phyloP scores from a whole-genome alignment of 1,139 yeast genomes.

The Lodderomyces pseudojiufengensis region DNA sequence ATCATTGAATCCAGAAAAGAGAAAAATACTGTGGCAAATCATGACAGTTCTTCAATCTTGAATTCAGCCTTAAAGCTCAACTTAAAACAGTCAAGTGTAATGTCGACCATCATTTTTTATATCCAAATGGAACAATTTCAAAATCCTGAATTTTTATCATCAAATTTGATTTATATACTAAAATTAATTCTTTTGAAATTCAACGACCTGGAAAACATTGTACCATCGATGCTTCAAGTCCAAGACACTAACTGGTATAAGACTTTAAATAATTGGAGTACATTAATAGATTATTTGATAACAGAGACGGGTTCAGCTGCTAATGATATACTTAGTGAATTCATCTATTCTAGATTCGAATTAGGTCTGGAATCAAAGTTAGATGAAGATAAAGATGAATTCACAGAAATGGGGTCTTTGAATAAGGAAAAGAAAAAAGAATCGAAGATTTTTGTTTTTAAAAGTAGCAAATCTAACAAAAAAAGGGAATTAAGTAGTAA shows the following conservation, averaged over 20 bases:
- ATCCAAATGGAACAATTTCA: constrained; percentile 44
- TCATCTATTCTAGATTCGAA: constrained; percentile 29
- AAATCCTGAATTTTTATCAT: constrained; percentile 34
- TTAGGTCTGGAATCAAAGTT: constrained; percentile 1
- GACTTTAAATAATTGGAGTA: constrained; percentile 28
- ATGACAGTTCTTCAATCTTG: constrained; percentile 28
- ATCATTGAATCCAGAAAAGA: constrained; percentile 19
- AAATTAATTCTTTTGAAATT: constrained; percentile 33
- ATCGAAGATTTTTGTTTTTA: constrained; percentile 27
- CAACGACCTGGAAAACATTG: constrained; percentile 18
- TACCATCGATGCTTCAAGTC: constrained; percentile 20
- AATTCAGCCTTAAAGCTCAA: constrained; percentile 19
- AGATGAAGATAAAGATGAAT: background rate
- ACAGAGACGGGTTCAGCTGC: constrained; percentile 39
- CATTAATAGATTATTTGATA: constrained; percentile 30
- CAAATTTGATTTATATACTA: constrained; percentile 26
- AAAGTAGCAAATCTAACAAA: constrained; percentile 21
- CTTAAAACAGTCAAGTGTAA: constrained; percentile 30
- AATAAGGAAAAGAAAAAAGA: constrained; percentile 20
- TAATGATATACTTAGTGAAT: constrained; percentile 36
- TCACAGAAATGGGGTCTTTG: constrained; percentile 1
- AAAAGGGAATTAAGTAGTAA: constrained; percentile 16
- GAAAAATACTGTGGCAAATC: constrained; percentile 19
- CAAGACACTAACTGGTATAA: constrained; percentile 36
- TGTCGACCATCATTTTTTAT: constrained; percentile 35